Evolutionary conservation across 2,329 filamentous ascomycete genomes (phyloP).

Genomic region (Coniochaeta prunicola): DNA sequence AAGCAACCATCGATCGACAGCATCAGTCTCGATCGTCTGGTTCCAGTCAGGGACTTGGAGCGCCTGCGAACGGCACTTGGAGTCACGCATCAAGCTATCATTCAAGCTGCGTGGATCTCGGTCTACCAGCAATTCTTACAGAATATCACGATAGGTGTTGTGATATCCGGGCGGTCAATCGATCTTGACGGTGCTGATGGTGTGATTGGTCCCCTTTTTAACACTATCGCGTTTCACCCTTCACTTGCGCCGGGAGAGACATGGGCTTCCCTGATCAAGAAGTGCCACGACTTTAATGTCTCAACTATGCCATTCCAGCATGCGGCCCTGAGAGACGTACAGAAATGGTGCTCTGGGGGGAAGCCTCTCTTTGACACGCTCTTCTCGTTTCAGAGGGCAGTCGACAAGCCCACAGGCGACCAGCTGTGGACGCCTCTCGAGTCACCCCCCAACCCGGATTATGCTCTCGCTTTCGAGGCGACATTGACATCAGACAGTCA

Average conservation of each 20-base stretch:
- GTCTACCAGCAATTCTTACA: conserved; percentile 47
- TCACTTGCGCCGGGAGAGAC: conserved; percentile 26
- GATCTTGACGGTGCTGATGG: conserved; percentile 57
- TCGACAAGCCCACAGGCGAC: conserved; percentile 8
- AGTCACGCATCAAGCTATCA: conserved; percentile 71
- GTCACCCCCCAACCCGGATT: conserved; percentile 50
- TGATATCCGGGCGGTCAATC: conserved; percentile 72
- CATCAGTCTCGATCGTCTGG: conserved; percentile 15
- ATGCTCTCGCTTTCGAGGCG: conserved; percentile 71
- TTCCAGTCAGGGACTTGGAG: conserved; percentile 40
- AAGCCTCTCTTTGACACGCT: conserved; percentile 68
- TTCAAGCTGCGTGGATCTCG: conserved; percentile 68
- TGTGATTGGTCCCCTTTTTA: conserved; percentile 80
- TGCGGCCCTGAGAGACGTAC: conserved; percentile 69
- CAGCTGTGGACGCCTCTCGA: conserved; percentile 49
- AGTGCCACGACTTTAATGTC: conserved; percentile 66
- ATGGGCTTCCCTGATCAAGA: conserved; percentile 53
- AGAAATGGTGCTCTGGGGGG: conserved; percentile 64
- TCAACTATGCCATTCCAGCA: conserved; percentile 66
- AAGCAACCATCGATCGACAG: conserved; percentile 2
- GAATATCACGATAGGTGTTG: conserved; percentile 55
- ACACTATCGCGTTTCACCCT: conserved; percentile 70
- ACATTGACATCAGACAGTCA: conserved; percentile 40
- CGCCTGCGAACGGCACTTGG: conserved; percentile 49
- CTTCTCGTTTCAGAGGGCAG: conserved; percentile 66